Conservation (phyloP, 345 rosid genomes). For the Moricandia arvensis region DNA sequence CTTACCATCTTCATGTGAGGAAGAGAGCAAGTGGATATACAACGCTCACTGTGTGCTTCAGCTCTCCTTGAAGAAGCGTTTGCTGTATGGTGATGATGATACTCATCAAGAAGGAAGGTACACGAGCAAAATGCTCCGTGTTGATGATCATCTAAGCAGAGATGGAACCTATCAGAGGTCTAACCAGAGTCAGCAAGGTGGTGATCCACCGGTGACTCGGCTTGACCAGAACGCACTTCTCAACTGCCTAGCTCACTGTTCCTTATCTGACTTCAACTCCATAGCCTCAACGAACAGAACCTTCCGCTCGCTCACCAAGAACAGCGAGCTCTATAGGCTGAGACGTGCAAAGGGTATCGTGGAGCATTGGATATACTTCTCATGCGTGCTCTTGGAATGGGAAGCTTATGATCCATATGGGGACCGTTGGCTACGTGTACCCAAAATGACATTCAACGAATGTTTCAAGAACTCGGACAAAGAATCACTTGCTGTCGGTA, state of each 20-base stretch:
- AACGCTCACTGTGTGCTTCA: conserved; percentile 40
- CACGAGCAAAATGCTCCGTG: conserved; percentile 24
- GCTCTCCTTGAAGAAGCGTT: conserved; percentile 39
- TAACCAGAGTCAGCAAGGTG: conserved; percentile 23
- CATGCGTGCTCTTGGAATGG: conserved; percentile 66
- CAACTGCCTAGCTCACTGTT: conserved; percentile 57
- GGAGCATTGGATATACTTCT: conserved; percentile 82
- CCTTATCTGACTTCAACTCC: conserved; percentile 54
- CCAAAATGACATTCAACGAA: conserved; percentile 47
- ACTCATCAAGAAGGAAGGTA: conserved; percentile 12
- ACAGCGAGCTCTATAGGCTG: conserved; percentile 54
- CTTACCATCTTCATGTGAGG: conserved; percentile 47
- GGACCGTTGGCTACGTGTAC: conserved; percentile 61
- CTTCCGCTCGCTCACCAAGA: conserved; percentile 42
- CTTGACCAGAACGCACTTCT: conserved; percentile 30
- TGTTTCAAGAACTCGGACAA: conserved; percentile 52
- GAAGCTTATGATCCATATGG: conserved; percentile 70
- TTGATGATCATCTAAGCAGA: conserved; percentile 17
- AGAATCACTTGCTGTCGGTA: conserved; percentile 66
- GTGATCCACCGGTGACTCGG: neutral
- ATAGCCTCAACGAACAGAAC: conserved; percentile 42
- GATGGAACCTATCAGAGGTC: neutral
- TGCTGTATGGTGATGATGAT: conserved; percentile 34
- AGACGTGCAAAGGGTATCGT: conserved; percentile 46
- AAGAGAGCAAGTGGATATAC: conserved; percentile 50